Base-by-base conservation (phyloP, 441 rosid species). In the Populus hybrid region DNA sequence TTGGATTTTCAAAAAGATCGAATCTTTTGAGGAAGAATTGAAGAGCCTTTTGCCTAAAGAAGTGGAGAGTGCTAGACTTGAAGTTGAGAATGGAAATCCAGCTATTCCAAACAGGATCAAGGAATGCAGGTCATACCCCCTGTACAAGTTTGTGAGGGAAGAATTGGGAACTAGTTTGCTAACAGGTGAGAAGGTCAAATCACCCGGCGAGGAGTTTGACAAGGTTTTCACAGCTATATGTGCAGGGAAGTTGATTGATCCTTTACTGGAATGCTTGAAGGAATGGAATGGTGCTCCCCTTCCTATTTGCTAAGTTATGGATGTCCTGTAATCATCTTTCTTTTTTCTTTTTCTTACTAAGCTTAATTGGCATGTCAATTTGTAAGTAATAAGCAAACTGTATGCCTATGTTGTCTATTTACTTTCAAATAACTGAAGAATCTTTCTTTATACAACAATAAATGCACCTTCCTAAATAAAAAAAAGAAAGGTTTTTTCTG, bases 221-320 rank as follows among this genome's bases (percentile, higher is more conserved):
- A 82, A 84, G 84, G 90, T 91, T 57, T 91, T 89, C 85, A 4
- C 82, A 4, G 93, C 92, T n/a, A 85, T 91, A 65, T 88, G 95
- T 81, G 85, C 78, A 21, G 90, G 93, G 72, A 88, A 84, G 81
- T 32, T 91, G 78, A 89, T 89, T 77, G 93, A 88, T 78, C 92
- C 93, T 1, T 28, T 89, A 87, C 42, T 89, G 74, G 91, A 88
- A 23, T 91, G 95, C 80, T 78, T 89, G 77, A 78, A 81, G 78
- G 90, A 87, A 20, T 91, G 93, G 95, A 85, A 89, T 59, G 93
- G 95, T 21, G 86, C 89, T 72, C 95, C 95, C 34, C 78, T 91
- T 69, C 95, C 93, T 7, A 83, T 91, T 10, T 78, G 87, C 77
- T 84, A 87, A 84, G 21, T 2, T 21, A 12, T 86, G 88, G 85